Evolutionary conservation across 176 grass and related monocot genomes (phyloP).

Genomic region (Carex littledalei): DNA sequence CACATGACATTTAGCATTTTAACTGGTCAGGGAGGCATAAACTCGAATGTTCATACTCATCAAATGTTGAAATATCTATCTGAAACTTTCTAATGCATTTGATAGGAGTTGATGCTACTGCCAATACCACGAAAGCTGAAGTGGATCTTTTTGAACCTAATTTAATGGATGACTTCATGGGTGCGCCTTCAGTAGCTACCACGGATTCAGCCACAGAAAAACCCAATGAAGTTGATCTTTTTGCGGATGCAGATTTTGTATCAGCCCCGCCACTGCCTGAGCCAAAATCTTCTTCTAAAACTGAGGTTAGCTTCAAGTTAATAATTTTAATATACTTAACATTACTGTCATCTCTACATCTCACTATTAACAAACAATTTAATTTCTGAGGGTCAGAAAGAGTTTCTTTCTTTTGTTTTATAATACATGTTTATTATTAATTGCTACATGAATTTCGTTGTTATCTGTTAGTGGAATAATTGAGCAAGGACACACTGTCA

Average conservation of each 20-base stretch:
- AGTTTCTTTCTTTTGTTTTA: not conserved
- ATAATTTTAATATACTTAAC: not conserved
- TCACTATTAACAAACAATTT: not conserved
- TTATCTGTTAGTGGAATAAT: not conserved
- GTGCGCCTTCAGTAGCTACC: conserved; percentile 35
- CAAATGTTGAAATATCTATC: not conserved
- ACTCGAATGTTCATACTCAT: not conserved
- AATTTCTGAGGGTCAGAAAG: not conserved
- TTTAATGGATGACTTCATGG: conserved; percentile 65
- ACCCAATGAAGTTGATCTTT: conserved; percentile 61
- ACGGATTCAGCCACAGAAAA: conserved; percentile 32
- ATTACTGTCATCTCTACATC: not conserved
- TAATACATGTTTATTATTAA: not conserved
- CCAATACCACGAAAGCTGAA: conserved; percentile 24
- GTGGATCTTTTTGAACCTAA: conserved; percentile 83
- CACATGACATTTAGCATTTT: not conserved
- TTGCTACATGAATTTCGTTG: not conserved
- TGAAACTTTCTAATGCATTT: conserved; percentile 18
- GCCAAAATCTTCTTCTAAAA: conserved; percentile 25
- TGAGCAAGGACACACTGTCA: not conserved
- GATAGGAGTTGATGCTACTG: conserved; percentile 43
- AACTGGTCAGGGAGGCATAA: not conserved
- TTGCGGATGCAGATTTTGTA: conserved; percentile 87
- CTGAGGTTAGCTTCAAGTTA: conserved; percentile 44
- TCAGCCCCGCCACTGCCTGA: conserved; percentile 44